Evolutionary conservation across 2,329 filamentous ascomycete genomes (phyloP), one percentile per base, ranked within the genome.

Genomic region (Dothideomycetes sp.): DNA sequence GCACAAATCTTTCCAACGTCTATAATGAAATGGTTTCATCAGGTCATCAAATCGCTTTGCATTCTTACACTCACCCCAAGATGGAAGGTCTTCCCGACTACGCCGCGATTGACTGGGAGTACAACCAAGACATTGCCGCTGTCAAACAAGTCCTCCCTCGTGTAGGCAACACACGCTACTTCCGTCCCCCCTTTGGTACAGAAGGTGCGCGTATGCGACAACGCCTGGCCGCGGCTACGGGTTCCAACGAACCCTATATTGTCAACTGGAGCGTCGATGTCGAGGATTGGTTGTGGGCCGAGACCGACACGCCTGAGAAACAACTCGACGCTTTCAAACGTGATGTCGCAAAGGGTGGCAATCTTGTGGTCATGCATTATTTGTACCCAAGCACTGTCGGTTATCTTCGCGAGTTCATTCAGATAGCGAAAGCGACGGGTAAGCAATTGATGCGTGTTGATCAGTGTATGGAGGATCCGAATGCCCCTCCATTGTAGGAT

Each of bases 401-500:
- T 1, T 31, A 31, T 12, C 10, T 31, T n/a, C 29, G 29, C 9
- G 10, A 31, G 16, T 31, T 31, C 9, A 31, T 31, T 1, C 29
- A 31, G 16, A 18, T 31, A 18, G 29, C 29, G 10, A 31, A 31
- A 10, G 29, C 29, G 29, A 31, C 29, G 16, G 29, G 29, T 3
- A 31, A 31, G 29, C 29, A 31, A 18, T 18, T 31, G 29, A 12
- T 31, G 29, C 29, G 29, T 18, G 29, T 31, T 18, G 29, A 31
- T n/a, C 29, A 31, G 16, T 31, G 29, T 18, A 31, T 31, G 16
- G 16, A 31, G 29, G 29, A 31, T 18, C 15, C 15, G 7, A 6
- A 15, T 18, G 29, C 16, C 6, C 29, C 29, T 12, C 29, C 16
- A 3, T n/a, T n/a, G n/a, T n/a, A n/a, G n/a, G n/a, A n/a, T n/a